Evolutionary conservation across 2,329 filamentous ascomycete species (phyloP), one percentile per base, ranked within the genome.

Genomic region (Colletotrichum horii): DNA sequence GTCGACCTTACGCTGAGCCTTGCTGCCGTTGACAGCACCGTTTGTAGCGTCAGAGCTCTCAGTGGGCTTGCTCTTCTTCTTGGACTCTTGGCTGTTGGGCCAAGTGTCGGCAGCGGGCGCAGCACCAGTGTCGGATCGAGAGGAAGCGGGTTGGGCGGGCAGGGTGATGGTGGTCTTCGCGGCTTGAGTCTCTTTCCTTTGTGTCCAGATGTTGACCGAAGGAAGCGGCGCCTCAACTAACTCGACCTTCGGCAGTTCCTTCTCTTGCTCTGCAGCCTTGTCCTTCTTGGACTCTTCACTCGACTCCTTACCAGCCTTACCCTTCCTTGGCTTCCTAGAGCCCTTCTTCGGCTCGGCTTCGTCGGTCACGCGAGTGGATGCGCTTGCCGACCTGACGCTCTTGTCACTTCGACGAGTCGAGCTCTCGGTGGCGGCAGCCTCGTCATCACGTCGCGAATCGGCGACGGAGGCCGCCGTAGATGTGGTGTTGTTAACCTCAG

Each of bases 161-260:
- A 82, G 76, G 80, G 88, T 90, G 26, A 71, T 66, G 15, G 74
- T 28, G 28, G 83, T 82, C 82, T 92, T 93, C 52, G 90, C 87
- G 77, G 89, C 87, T 60, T 89, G 85, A 62, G 92, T 92, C 80
- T 95, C 93, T 79, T 90, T 93, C 71, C 96, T 91, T 84, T 96
- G 92, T 77, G 93, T 91, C 96, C 97, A 99, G 77, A 96, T 88
- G 83, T 99, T 99, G 74, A 98, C 94, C 3, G 92, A 84, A 1
- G 97, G 97, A 58, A 94, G 89, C 34, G 95, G 94, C 22, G 96
- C 96, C 76, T 97, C 95, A 62, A 94, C 93, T 56, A 98, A 88
- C 80, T 93, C 90, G 60, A 91, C 86, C 80, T 93, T 92, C 79
- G 90, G 87, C 16, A 87, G 87, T 76, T 91, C 86, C 75, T 90